Base-by-base conservation (phyloP, 1,284 basidiomycete genomes). In the Lentinula novae-zelandiae region DNA sequence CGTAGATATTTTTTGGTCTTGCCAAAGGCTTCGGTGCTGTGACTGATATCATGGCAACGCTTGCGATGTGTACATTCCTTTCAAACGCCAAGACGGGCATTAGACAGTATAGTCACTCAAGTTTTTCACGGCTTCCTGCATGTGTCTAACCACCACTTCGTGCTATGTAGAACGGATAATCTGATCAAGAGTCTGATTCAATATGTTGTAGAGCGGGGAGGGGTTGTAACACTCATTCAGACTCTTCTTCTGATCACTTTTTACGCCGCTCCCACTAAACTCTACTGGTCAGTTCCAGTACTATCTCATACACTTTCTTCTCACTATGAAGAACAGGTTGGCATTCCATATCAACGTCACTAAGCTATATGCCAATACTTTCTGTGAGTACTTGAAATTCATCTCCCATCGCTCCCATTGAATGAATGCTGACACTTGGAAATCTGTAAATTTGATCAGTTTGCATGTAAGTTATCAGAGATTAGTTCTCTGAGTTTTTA, bases 1-100 rank as follows among this genome's bases (percentile, higher is more conserved):
- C 15, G 22, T 39, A 76, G 75, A 68, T 76, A 15, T 72, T 77
- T 62, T 78, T 78, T 58, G 76, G 76, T 8, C 51, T 79, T 9
- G 73, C 76, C 1, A 78, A 78, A 66, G 77, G 74, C n/a, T 77
- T 77, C 58, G 74, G 73, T 49, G 73, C 77, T 27, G 49, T 74
- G 1, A 75, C 77, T 1, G 78, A 79, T 62, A 67, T 79, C n/a
- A 40, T 78, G 12, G 77, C 78, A 2, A 79, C 77, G 5, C 67
- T 73, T 20, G 73, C 76, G 1, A 75, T 79, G 74, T 78, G 76
- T 63, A 61, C 71, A 5, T 71, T 73, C 54, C 70, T 79, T 6
- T 69, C 68, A 0, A 68, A 70, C 5, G 64, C 75, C 7, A 73
- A 69, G 60, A 75, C 73, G 1, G 74, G 73, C 1, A 71, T 76